Evolutionary conservation across 345 rosid species (phyloP), one percentile per base, ranked within the genome.

Genomic region (Punica granatum): DNA sequence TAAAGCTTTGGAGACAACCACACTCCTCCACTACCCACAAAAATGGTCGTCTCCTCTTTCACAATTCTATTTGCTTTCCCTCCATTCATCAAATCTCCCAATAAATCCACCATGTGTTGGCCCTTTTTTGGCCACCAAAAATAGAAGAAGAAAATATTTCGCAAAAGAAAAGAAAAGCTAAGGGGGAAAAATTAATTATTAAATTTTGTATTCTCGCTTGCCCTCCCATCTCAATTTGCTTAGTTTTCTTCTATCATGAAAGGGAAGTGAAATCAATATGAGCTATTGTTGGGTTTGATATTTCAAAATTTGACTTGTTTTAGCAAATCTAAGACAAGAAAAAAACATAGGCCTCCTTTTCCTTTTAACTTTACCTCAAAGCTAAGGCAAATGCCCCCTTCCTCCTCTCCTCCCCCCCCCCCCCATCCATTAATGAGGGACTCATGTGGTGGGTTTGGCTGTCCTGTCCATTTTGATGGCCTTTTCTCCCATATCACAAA

Each of bases 301-400:
- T 8, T 16, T 34, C 13, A 37, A 37, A 30, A 23, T 60, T 59
- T 59, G 64, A 59, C 54, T 68, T 59, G 18, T 7, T 68, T 59
- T 53, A 3, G n/a, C 42, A n/a, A 56, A 25, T 14, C 46, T 9
- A 54, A 67, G 63, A 28, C 43, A 18, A 36, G 53, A 7, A 1
- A 3, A 23, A 64, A 26, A 33, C 19, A 46, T 8, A 15, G 12
- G 1, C n/a, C n/a, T 19, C 41, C 18, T n/a, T n/a, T n/a, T n/a
- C n/a, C n/a, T n/a, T 28, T 30, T 65, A 23, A 25, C 70, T 72
- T 66, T 33, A 59, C 74, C 70, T 56, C 70, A 59, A 71, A 72
- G 74, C 66, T 36, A 72, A 71, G 74, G 68, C 64, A 54, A 32
- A n/a, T n/a, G n/a, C n/a, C n/a, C n/a, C n/a, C n/a, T n/a, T n/a